Base-by-base conservation (phyloP, 2,329 filamentous ascomycete species). In the Claviceps spartinae region DNA sequence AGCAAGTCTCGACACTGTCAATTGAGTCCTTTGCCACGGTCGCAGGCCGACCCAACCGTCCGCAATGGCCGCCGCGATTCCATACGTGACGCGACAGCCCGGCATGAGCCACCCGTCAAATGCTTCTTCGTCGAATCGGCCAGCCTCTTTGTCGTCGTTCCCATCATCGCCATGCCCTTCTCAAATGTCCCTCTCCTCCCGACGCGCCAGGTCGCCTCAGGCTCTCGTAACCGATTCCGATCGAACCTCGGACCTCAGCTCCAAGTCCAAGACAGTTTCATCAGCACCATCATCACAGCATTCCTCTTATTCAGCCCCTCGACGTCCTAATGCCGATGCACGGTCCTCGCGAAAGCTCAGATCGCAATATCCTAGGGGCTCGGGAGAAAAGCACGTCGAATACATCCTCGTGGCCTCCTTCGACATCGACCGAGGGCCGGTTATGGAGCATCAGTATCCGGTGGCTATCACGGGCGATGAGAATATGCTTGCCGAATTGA, bases 371-470 rank as follows among this genome's bases (percentile, higher is more conserved):
- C 86, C 86, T 16, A 75, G 81, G n/a, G 76, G 83, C 52, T 78
- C 81, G 11, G 72, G 74, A 5, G 85, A 97, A 66, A 94, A 93
- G 62, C 93, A 98, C 83, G 93, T 98, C 69, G 93, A 98, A 66
- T 98, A 97, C 65, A 97, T 98, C 50, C 75, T 98, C 50, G 93
- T 98, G 51, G 93, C 93, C 4, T 95, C 89, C 2, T 98, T 98
- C 69, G 89, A 97, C 68, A 95, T 97, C 61, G 91, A 97, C 67
- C 83, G 88, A 50, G 93, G 93, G 3, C 91, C 91, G 47, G 83
- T 96, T 60, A 97, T 98, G 93, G 93, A 98, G 65, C 90, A 98
- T 65, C 93, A 98, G 65, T 98, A 91, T 64, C 93, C 93, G 0
- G 84, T 88, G 43, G 83, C 91, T 49, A 97, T 98, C 56, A 96